phyloP scores from a whole-genome alignment of 257 asterid genomes.

The Osmanthus fragrans region DNA sequence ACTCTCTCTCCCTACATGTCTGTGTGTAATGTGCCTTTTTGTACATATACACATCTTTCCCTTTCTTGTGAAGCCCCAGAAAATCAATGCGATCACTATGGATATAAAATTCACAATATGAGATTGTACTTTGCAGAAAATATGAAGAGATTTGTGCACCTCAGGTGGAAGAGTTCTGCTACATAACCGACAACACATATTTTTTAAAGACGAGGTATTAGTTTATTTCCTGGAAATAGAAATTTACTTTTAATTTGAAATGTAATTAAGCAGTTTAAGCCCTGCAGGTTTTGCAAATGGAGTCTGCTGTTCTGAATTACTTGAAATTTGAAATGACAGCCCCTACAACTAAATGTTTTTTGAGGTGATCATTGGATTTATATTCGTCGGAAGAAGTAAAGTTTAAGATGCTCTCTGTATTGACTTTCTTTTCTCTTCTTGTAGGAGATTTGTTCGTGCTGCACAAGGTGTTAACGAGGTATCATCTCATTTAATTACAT shows the following conservation, averaged over 20 bases:
- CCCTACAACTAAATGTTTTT: constrained; percentile 47
- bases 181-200: constrained; percentile 89
- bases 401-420: neutral
- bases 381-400: neutral
- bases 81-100: too few relatives aligned
- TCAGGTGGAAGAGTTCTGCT: constrained; percentile 92
- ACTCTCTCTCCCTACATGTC: too few relatives aligned
- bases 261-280: constrained; percentile 1
- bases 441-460: constrained; percentile 51
- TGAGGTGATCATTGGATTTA: constrained; percentile 45
- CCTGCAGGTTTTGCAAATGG: constrained; percentile 42
- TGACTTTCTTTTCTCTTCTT: constrained; percentile 16
- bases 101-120: neutral
- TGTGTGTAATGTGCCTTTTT: too few relatives aligned
- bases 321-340: constrained; percentile 54
- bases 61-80: neutral
- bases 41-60: too few relatives aligned
- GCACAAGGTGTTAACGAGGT: constrained; percentile 55
- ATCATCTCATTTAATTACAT: neutral
- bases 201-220: constrained; percentile 77
- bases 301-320: constrained; percentile 41
- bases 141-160: constrained; percentile 92
- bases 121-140: constrained; percentile 14
- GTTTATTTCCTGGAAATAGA: neutral
- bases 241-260: neutral